A percentile compares a stretch with the other conserved stretches of the same genome.
phyloP scores from a whole-genome alignment of 352 stramenopile genomes.

The Thalassiosira livingstoniorum region DNA sequence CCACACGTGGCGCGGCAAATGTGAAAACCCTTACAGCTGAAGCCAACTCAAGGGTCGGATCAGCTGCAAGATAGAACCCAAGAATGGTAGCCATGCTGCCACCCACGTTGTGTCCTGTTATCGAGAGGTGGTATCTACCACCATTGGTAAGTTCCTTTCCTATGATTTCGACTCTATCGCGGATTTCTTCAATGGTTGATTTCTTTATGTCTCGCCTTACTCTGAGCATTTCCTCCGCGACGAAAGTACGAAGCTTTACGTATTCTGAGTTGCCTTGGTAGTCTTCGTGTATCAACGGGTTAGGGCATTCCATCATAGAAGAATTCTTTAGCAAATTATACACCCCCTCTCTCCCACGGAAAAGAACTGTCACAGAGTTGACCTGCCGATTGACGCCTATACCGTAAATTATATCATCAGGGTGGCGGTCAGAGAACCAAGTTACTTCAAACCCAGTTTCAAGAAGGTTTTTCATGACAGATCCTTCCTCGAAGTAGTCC shows the following conservation, averaged over 20 bases:
- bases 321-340: conserved; percentile 4
- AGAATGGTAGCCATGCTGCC: conserved; percentile 21
- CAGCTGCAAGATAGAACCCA: conserved; percentile 24
- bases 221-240: conserved; percentile 22
- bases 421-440: no score
- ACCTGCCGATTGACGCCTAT: no score
- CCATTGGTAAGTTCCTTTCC: conserved; percentile 17
- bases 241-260: conserved; percentile 15
- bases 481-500: conserved; percentile 22
- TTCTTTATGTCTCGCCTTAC: conserved; percentile 17
- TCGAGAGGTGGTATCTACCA: conserved; percentile 22
- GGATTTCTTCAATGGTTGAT: conserved; percentile 22
- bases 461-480: conserved; percentile 25
- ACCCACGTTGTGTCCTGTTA: conserved; percentile 24
- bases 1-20: conserved; percentile 23
- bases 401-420: no score
- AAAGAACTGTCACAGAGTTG: conserved; percentile 15
- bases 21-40: conserved; percentile 33
- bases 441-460: conserved; percentile 18
- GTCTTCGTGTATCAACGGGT: conserved; percentile 26
- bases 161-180: conserved; percentile 19
- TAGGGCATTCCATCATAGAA: conserved; percentile 2
- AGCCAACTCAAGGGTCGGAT: conserved; percentile 9
- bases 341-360: conserved; percentile 13
- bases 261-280: conserved; percentile 15